A percentile compares a stretch with the other conserved stretches of the same genome.
phyloP scores from a whole-genome alignment of 306 rosid genomes.

The Cucurbita moschata region DNA sequence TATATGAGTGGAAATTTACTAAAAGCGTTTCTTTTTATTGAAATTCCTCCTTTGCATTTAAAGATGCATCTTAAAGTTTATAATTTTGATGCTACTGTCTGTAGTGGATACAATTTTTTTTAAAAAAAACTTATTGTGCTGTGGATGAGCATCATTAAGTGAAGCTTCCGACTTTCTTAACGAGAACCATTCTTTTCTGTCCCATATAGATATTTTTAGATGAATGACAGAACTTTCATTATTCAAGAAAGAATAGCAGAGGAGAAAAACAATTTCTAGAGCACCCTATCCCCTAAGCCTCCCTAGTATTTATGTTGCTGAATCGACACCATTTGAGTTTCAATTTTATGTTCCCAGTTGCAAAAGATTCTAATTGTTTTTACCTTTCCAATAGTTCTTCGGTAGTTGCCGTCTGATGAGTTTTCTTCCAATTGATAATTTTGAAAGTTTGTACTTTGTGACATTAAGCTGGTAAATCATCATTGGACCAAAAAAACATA shows the following conservation, averaged over 20 bases:
- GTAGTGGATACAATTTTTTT: no score
- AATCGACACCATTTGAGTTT: background rate
- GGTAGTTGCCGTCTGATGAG: background rate
- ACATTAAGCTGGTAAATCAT: background rate
- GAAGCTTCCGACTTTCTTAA: background rate
- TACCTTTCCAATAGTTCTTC: background rate
- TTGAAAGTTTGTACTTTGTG: background rate
- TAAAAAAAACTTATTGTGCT: background rate
- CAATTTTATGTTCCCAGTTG: background rate
- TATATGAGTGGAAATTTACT: no score
- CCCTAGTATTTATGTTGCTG: background rate
- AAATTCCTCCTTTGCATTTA: background rate
- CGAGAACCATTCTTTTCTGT: background rate
- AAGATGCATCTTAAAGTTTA: background rate
- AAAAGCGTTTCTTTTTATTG: background rate
- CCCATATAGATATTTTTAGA: background rate
- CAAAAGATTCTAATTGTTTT: background rate
- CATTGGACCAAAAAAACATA: background rate
- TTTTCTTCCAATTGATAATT: background rate
- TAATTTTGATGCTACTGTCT: no score
- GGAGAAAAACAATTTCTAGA: background rate
- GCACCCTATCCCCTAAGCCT: no score
- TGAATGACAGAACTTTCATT: background rate
- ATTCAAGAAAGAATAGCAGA: background rate
- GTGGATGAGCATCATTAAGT: background rate